A percentile compares a stretch with the other conserved stretches of the same genome.
Evolutionary conservation across 306 rosid species (phyloP).

Genomic region (Vicia villosa): DNA sequence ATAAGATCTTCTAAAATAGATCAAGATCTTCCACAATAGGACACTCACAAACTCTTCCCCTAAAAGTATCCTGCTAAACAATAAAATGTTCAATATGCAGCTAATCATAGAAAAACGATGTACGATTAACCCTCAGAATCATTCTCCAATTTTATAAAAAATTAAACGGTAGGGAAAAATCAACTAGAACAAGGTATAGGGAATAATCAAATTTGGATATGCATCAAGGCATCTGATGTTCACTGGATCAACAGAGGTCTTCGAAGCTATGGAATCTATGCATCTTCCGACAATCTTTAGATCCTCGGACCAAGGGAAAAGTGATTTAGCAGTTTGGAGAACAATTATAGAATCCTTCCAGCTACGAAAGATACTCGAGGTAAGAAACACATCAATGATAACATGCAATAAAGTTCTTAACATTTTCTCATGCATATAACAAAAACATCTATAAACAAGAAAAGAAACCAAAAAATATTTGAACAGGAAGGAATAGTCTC

Average conservation of each 20-base stretch:
- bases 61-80: too few species aligned
- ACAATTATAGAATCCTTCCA: slow-evolving; percentile 98
- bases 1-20: too few species aligned
- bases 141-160: slow-evolving; percentile 5
- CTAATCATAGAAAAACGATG: too few species aligned
- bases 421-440: background rate
- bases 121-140: slow-evolving; percentile 21
- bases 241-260: slow-evolving; percentile 81
- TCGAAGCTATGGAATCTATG: slow-evolving; percentile 91
- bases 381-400: slow-evolving; percentile 62
- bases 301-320: slow-evolving; percentile 93
- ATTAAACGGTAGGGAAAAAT: background rate
- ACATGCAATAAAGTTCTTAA: too few species aligned
- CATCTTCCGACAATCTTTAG: slow-evolving; percentile 91
- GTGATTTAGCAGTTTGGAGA: slow-evolving; percentile 85
- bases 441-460: background rate
- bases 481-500: background rate
- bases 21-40: too few species aligned
- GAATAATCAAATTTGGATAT: slow-evolving; percentile 24
- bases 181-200: background rate
- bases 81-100: too few species aligned
- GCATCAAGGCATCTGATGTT: slow-evolving; percentile 48
- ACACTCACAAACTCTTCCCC: too few species aligned
- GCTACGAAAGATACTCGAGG: slow-evolving; percentile 87
- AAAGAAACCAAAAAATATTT: too few species aligned